A percentile compares a stretch with the other conserved stretches of the same genome.
Conservation (phyloP, 1,139 yeast species). For the Diutina scorzettiae region DNA sequence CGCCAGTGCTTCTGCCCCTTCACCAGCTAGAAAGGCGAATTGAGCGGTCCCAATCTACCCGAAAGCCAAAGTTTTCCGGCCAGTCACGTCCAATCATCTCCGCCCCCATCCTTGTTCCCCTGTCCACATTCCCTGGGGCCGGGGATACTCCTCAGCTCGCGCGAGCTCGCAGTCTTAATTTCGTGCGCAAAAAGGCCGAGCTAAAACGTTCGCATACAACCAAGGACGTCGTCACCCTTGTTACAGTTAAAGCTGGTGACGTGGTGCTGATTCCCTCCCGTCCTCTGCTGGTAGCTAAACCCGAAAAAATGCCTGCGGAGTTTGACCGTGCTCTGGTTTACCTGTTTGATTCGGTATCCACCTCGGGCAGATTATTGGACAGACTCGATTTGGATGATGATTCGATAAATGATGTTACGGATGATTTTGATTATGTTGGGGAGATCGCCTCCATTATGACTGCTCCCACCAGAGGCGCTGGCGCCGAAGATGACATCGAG, state of each 20-base stretch:
- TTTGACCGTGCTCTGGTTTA: conserved; percentile 13
- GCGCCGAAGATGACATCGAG: not conserved
- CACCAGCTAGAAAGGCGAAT: conserved; percentile 1
- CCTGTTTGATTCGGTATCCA: conserved; percentile 34
- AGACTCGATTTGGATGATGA: conserved; percentile 20
- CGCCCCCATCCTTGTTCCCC: not conserved
- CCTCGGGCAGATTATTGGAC: conserved; percentile 31
- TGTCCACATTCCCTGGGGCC: not conserved
- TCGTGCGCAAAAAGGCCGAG: not conserved
- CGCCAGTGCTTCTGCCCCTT: not conserved
- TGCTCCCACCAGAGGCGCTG: not conserved
- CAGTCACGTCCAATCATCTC: not conserved
- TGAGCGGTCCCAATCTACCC: not conserved
- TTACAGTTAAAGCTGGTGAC: not conserved
- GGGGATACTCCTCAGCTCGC: not conserved
- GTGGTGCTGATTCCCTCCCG: conserved; percentile 1
- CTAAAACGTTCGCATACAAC: not conserved
- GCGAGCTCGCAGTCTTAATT: not conserved
- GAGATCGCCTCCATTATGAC: conserved; percentile 4
- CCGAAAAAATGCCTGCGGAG: not conserved
- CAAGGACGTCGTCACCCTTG: not conserved
- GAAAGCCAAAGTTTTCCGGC: not conserved
- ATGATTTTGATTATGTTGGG: conserved; percentile 3
- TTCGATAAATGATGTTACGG: not conserved
- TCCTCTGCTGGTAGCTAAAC: not conserved